Percentiles rank a stretch among this genome's conserved stretches.
Evolutionary conservation across 1,284 basidiomycete species (phyloP).

Genomic region (Quambalaria eucalypti): DNA sequence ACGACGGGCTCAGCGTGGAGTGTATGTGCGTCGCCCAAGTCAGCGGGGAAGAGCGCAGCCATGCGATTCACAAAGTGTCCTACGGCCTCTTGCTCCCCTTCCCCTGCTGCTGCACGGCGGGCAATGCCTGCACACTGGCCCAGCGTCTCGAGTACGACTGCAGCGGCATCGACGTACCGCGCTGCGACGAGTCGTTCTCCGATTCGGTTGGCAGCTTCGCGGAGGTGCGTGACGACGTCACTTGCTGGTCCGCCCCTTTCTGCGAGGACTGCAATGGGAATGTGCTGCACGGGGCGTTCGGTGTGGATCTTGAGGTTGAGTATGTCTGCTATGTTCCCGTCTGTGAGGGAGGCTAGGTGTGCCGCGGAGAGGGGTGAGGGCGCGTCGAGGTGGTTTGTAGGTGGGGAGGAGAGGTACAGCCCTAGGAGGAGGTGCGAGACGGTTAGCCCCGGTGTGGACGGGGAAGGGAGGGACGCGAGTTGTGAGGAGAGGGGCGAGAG

Average conservation of each 20-base stretch:
- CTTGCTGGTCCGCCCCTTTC: not conserved
- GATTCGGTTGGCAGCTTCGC: not conserved
- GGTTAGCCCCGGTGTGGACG: not conserved
- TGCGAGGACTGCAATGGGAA: not conserved
- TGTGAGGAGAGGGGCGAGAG: slow-evolving; percentile 7
- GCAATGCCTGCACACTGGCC: not conserved
- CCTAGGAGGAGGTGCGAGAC: not conserved
- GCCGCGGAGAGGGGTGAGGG: not conserved
- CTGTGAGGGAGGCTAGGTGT: not conserved
- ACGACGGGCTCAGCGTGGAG: not conserved
- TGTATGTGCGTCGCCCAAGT: not conserved
- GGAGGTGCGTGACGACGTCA: not conserved
- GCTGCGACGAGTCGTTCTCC: not conserved
- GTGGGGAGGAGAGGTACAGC: not conserved
- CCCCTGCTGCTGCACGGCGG: no score
- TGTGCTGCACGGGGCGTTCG: not conserved
- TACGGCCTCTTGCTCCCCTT: not conserved
- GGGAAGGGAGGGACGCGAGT: not conserved
- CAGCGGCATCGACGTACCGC: not conserved
- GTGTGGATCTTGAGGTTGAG: not conserved
- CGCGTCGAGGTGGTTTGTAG: not conserved
- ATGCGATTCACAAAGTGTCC: not conserved
- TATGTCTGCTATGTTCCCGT: not conserved
- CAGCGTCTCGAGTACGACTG: not conserved
- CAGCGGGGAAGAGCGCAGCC: not conserved